Conservation (phyloP, 768 basidiomycete species). For the Asterophora lycoperdoides region DNA sequence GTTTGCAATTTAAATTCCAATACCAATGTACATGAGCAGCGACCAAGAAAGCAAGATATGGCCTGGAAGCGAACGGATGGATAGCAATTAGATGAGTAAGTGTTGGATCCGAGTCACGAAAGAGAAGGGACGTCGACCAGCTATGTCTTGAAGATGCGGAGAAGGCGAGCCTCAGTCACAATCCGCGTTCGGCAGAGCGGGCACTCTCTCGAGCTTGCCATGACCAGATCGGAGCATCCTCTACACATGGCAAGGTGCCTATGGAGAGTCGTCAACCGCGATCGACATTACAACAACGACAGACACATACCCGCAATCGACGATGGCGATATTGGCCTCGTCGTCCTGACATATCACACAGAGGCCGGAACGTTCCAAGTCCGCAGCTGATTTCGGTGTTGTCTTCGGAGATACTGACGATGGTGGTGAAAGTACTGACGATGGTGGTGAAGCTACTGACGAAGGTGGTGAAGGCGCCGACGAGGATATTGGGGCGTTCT, state of each 20-base stretch:
- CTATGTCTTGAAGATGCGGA: constrained; percentile 67
- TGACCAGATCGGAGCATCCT: constrained; percentile 72
- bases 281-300: background rate
- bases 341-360: constrained; percentile 95
- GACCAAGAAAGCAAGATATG: no score
- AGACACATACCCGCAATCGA: constrained; percentile 83
- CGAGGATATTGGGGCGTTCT: constrained; percentile 17
- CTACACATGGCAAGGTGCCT: constrained; percentile 84
- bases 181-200: constrained; percentile 88
- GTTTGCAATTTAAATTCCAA: no score
- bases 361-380: constrained; percentile 65
- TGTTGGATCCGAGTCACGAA: no score
- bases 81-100: no score
- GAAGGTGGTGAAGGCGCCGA: constrained; percentile 22
- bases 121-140: no score
- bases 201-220: constrained; percentile 79
- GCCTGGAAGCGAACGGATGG: no score
- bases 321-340: constrained; percentile 88
- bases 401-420: constrained; percentile 27
- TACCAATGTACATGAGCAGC: no score
- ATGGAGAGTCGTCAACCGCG: background rate
- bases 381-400: constrained; percentile 33
- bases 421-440: constrained; percentile 11
- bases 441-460: constrained; percentile 21
- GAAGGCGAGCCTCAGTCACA: constrained; percentile 73